Evolutionary conservation across 116 monocot genomes (phyloP).

Genomic region (Phalaenopsis hybrid): DNA sequence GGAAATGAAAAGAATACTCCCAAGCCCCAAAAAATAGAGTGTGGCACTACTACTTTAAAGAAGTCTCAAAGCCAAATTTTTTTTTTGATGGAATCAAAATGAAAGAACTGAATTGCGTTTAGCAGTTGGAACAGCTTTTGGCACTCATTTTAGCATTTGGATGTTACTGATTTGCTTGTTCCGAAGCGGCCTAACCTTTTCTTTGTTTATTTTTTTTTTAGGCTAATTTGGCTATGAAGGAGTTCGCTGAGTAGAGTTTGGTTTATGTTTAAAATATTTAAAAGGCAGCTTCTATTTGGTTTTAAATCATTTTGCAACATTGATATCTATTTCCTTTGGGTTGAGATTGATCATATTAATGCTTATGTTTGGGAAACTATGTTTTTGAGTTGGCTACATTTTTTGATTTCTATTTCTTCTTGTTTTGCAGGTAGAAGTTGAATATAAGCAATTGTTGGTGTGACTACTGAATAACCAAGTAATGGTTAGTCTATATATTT

Average conservation of each 20-base stretch:
- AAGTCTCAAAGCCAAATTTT: too few relatives aligned
- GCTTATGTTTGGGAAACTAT: not conserved
- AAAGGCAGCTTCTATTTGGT: not conserved
- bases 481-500: conserved; percentile 5
- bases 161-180: not conserved
- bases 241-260: not conserved
- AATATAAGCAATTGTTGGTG: not conserved
- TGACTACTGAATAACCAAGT: not conserved
- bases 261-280: not conserved
- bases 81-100: too few relatives aligned
- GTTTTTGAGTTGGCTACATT: not conserved
- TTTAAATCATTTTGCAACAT: not conserved
- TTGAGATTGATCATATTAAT: not conserved
- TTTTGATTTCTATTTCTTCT: not conserved
- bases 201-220: not conserved
- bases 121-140: too few relatives aligned
- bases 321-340: not conserved
- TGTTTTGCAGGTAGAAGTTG: conserved; percentile 1
- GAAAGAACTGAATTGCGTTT: too few relatives aligned
- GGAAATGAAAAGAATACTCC: too few relatives aligned
- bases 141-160: too few relatives aligned
- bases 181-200: not conserved
- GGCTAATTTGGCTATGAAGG: not conserved
- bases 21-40: too few relatives aligned
- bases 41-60: too few relatives aligned